Base-by-base conservation (phyloP, 2,329 filamentous ascomycete genomes). In the Orbilia ellipsospora region DNA sequence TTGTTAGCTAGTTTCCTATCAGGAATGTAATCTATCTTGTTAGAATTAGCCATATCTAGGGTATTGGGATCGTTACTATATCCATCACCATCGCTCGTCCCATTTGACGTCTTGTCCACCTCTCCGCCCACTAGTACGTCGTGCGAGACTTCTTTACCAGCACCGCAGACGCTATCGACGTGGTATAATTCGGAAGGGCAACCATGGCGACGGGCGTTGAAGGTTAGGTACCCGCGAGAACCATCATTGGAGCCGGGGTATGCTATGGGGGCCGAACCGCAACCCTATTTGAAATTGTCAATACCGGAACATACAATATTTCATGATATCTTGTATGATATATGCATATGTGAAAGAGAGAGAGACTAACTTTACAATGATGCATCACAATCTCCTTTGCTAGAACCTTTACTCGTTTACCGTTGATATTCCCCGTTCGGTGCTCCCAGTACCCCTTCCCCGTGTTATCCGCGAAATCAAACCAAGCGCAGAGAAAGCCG, bases 401-500 rank as follows among this genome's bases (percentile, higher is more conserved):
- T 18, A 74, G n/a, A 1, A 36, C 16, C 13, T 74, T 74, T 3
- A 59, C 8, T 23, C 56, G 52, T 16, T 15, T 18, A 12, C 20
- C 69, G 18, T 15, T 52, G 10, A 23, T 16, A 42, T 23, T 31
- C 4, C 23, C 26, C 10, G 12, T 6, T 23, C 50, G 16, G 7
- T 44, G n/a, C 8, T 59, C 62, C 45, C 59, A 63, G 15, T 57
- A 74, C 8, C 36, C 55, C 4, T 31, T 10, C 1, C 20, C 51
- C 26, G 28, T 16, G 20, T 60, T 54, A 15, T 23, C 28, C 1
- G 13, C 69, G 42, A 48, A 74, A 18, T 74, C 44, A 8, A 74
- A 15, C 69, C 69, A 74, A 4, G 69, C 69, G 56, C 69, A 74
- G 5, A 74, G 56, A n/a, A 18, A 62, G 3, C 56, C 56, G 13